Percentiles rank a stretch among this genome's conserved stretches.
phyloP scores from a whole-genome alignment of 1,284 basidiomycete species.

The Cutaneotrichosporon dermatis region DNA sequence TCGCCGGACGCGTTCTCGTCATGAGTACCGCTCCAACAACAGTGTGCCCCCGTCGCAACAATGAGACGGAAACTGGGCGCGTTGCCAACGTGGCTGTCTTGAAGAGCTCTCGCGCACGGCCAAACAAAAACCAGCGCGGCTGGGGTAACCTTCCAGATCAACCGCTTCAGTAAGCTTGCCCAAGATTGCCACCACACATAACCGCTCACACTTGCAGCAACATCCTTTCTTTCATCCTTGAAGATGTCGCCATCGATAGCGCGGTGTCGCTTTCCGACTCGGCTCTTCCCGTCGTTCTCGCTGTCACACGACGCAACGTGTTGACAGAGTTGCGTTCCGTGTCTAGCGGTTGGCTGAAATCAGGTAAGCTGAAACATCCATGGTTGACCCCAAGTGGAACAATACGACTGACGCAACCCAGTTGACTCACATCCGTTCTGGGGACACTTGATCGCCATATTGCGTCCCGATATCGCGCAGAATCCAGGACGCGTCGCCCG shows the following conservation, averaged over 20 bases:
- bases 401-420: not conserved
- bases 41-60: not conserved
- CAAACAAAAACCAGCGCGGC: conserved; percentile 20
- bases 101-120: conserved; percentile 21
- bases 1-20: conserved; percentile 1
- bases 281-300: conserved; percentile 6
- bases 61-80: not conserved
- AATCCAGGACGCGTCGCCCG: not conserved
- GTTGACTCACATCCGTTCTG: conserved; percentile 35
- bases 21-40: not conserved
- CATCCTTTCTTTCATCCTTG: conserved; percentile 1
- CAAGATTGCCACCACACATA: not conserved
- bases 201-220: conserved; percentile 1
- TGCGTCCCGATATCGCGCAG: conserved; percentile 4
- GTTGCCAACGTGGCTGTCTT: conserved; percentile 13
- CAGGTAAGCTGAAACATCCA: conserved; percentile 17
- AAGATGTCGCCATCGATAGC: not conserved
- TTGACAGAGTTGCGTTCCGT: conserved; percentile 22
- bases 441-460: conserved; percentile 15
- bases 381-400: not conserved
- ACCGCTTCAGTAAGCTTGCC: not conserved
- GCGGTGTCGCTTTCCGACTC: not conserved
- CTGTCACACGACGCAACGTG: conserved; percentile 15
- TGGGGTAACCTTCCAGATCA: conserved; percentile 14
- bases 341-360: conserved; percentile 22